Percentiles rank a stretch among this genome's conserved stretches.
Conservation (phyloP, 352 stramenopile genomes). For the Phytophthora syringae region DNA sequence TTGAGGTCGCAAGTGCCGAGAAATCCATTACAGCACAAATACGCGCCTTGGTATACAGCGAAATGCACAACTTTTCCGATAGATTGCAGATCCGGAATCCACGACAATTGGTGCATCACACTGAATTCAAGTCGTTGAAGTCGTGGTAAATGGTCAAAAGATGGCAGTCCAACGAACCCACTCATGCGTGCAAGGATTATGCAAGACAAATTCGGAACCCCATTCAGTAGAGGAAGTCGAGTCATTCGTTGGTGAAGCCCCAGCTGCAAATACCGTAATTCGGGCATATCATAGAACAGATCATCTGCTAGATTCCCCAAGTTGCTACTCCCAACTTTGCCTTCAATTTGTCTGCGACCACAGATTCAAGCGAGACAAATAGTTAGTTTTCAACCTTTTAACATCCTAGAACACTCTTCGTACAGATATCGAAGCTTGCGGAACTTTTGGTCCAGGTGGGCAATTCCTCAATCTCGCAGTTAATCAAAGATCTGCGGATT, state of each 20-base stretch:
- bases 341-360: slow-evolving; percentile 49
- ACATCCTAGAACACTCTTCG: no score
- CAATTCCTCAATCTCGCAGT: slow-evolving; percentile 34
- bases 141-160: slow-evolving; percentile 17
- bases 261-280: slow-evolving; percentile 46
- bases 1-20: slow-evolving; percentile 31
- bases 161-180: slow-evolving; percentile 33
- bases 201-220: slow-evolving; percentile 35
- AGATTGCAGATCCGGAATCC: slow-evolving; percentile 30
- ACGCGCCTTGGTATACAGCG: slow-evolving; percentile 27
- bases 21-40: slow-evolving; percentile 51
- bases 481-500: slow-evolving; percentile 32
- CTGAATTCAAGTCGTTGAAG: slow-evolving; percentile 39
- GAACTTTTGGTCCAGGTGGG: slow-evolving; percentile 40
- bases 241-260: slow-evolving; percentile 35
- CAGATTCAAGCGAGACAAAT: no score
- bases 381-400: no score
- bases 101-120: slow-evolving; percentile 18
- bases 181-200: slow-evolving; percentile 35
- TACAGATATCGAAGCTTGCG: slow-evolving; percentile 51
- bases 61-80: slow-evolving; percentile 28
- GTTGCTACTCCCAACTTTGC: slow-evolving; percentile 32
- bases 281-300: slow-evolving; percentile 41
- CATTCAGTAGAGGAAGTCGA: slow-evolving; percentile 34
- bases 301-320: slow-evolving; percentile 20